A percentile compares a stretch with the other conserved stretches of the same genome.
Conservation (phyloP, 2,329 filamentous ascomycete genomes). For the Fusarium sp. region DNA sequence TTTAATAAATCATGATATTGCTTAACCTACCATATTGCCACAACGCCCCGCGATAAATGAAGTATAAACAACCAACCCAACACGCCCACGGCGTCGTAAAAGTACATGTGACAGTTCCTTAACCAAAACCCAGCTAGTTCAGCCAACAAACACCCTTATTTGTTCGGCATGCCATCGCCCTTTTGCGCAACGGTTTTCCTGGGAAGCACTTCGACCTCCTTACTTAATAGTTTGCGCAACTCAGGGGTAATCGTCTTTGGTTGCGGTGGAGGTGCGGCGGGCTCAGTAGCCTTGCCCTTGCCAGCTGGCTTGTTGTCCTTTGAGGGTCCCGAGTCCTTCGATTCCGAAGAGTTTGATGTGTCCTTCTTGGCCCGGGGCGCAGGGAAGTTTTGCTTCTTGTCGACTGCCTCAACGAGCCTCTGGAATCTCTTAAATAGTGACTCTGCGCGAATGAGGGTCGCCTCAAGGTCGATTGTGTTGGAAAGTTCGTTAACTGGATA, state of each 20-base stretch:
- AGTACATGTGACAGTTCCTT: constrained; percentile 18
- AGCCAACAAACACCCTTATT: constrained; percentile 26
- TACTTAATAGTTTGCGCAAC: constrained; percentile 64
- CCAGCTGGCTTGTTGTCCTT: constrained; percentile 33
- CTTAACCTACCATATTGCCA: not conserved
- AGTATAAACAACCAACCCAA: constrained; percentile 1
- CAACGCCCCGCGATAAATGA: constrained; percentile 33
- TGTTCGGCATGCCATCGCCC: constrained; percentile 51
- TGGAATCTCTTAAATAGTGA: constrained; percentile 89
- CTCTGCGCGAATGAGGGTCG: constrained; percentile 88
- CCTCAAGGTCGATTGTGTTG: constrained; percentile 88
- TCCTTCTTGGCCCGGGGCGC: constrained; percentile 52
- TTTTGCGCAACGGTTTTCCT: constrained; percentile 51
- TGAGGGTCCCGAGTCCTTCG: constrained; percentile 17
- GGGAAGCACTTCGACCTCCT: constrained; percentile 58
- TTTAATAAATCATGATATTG: constrained; percentile 5
- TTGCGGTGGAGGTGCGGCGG: constrained; percentile 46
- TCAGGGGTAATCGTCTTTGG: constrained; percentile 67
- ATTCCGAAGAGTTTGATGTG: constrained; percentile 29
- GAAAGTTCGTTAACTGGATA: constrained; percentile 89
- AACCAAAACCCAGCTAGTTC: not conserved
- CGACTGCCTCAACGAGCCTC: constrained; percentile 87
- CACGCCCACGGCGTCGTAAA: constrained; percentile 18
- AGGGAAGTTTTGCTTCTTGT: constrained; percentile 90
- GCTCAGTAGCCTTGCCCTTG: constrained; percentile 54